Evolutionary conservation across 768 basidiomycete species (phyloP), one percentile per base, ranked within the genome.

Genomic region (Tricholoma flavovirens): DNA sequence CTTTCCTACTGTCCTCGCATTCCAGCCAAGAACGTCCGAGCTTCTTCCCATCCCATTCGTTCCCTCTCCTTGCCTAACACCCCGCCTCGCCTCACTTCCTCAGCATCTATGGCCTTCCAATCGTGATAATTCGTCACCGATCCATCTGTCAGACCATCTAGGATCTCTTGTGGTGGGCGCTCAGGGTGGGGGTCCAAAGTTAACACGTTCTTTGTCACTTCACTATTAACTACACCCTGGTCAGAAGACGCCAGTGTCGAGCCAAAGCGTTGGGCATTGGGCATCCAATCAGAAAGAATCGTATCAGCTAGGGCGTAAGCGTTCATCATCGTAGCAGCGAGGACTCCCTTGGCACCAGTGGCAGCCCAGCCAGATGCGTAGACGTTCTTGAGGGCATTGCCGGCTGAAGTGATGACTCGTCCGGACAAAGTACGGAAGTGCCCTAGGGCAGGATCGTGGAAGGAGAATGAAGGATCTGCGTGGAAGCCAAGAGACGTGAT

Each of bases 291-390:
- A 1, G 73, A 70, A 1, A 93, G 59, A 52, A 98, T 81, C 0
- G 79, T 73, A 36, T 88, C 84, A 2, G 90, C 87, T 2, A 91
- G 84, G 2, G 79, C 77, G 66, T 93, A 93, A 19, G 95, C 90
- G 66, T 97, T 81, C 70, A 92, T 83, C 93, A 99, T 93, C 32
- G 97, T 97, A 3, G 86, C 78, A 1, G 93, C 94, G 45, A 98
- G 77, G 11, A 98, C 94, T 9, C 95, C 95, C 52, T 83, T 86
- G 0, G 97, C 94, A 33, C 96, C 96, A 3, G 82, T 84, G 2
- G 92, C 87, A 2, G 92, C 87, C 97, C 97, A 99, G 9, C 96
- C 96, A 1, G 90, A 87, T 1, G 92, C 88, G 66, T 97, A 99
- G n/a, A 95, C 75, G 56, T 82, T 83, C 35, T 75, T 77, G 35